Evolutionary conservation across 1,139 yeast species (phyloP), one percentile per base, ranked within the genome.

Genomic region (Taiozyma sp.): DNA sequence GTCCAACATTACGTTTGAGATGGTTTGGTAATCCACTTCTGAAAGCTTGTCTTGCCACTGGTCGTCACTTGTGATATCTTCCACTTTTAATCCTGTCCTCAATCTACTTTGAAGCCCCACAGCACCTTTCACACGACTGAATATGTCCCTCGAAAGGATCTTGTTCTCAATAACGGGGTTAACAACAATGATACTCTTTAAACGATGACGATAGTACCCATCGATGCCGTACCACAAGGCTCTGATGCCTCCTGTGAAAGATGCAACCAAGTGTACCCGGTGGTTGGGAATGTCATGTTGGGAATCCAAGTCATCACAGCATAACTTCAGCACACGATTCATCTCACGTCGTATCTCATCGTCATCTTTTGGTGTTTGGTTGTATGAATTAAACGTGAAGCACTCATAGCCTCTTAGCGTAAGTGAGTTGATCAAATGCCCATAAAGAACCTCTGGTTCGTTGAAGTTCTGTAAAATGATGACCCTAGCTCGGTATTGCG

Each of bases 231-330:
- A 47, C 57, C 57, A 13, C 40, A 37, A 10, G 19, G 40, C 40
- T 37, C 48, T 50, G 8, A 56, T 52, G 6, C 54, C 62, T 1
- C 49, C 48, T 30, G 50, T 48, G 35, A 52, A 47, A 22, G 48
- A 49, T 1, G 55, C 60, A n/a, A 58, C 21, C 11, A 58, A 42
- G 35, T 57, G 61, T 1, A 58, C 40, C 21, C 48, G 37, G 9
- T 44, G 48, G 26, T 37, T 47, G 4, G 41, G 41, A 4, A 46
- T 6, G 3, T 47, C 47, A 0, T 10, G 26, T 14, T 42, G 48
- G 1, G 45, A 37, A 32, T 53, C 56, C n/a, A 57, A 37, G 32
- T 58, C 62, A 43, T 53, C 54, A 16, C 56, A 50, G 29, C 60
- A 56, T 49, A 57, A 44, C 16, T 53, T 50, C 16, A 58, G 48